Base-by-base conservation (phyloP, 768 basidiomycete genomes). In the Hysterangium stoloniferum region DNA sequence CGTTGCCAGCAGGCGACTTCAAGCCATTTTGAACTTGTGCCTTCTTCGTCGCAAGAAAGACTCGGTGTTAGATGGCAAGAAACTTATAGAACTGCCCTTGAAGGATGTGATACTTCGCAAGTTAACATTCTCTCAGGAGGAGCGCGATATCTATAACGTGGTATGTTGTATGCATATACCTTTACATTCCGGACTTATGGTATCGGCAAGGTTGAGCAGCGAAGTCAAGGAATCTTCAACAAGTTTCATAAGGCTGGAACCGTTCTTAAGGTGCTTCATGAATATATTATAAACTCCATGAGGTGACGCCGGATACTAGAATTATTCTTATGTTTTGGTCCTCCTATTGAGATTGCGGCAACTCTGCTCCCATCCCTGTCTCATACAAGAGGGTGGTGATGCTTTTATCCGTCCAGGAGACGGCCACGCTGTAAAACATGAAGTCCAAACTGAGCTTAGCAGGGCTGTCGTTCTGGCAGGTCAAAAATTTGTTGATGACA, bases 11-110 rank as follows among this genome's bases (percentile, higher is more conserved):
- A 66, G 68, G 6, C 71, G 81, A 8, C 67, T 82, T 4, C 86
- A 85, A 57, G 71, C 76, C 3, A 72, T 84, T 41, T 71, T 84
- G 42, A 58, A 60, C 11, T 62, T 70, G 0, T 78, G 76, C 59
- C 65, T 80, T 41, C 62, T 86, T 22, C 71, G 86, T 9, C 73
- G 86, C 37, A 79, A 76, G 66, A 84, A 84, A 57, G 72, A 80
- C 44, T 74, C 77, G 0, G 65, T 66, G 58, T 66, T 89, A 8
- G 80, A 85, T 58, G 86, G 85, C 6, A 78, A 79, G 61, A 74
- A 70, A 19, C 66, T 88, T n/a, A 76, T 86, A 36, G 75, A 81
- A 51, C 68, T 87, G 27, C 83, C 82, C 4, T 60, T 66, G 12
- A 84, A 82, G 64, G 68, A 67, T 2, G 64, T 81, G 6, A 63